Evolutionary conservation across 2,329 filamentous ascomycete species (phyloP).

Genomic region (Fusarium ambrosium): DNA sequence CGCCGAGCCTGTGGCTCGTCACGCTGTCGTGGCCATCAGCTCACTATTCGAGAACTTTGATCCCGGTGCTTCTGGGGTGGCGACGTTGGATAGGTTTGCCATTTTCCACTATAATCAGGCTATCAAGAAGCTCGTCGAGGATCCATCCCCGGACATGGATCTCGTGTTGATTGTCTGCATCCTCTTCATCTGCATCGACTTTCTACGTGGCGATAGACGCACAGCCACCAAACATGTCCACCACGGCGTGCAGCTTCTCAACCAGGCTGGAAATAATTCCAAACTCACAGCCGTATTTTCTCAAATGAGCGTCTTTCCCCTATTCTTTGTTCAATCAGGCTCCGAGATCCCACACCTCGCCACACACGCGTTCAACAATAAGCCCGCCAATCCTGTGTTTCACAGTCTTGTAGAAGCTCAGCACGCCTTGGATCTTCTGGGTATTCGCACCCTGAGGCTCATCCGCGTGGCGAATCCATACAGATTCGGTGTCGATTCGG

Average conservation of each 20-base stretch:
- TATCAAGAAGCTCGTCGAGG: conserved; percentile 51
- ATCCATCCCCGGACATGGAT: conserved; percentile 44
- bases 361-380: background rate
- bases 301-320: conserved; percentile 56
- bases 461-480: conserved; percentile 48
- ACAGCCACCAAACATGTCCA: conserved; percentile 54
- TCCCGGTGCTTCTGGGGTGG: background rate
- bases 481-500: conserved; percentile 23
- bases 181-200: conserved; percentile 60
- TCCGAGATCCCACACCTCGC: conserved; percentile 18
- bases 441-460: conserved; percentile 48
- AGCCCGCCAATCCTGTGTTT: conserved; percentile 13
- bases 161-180: conserved; percentile 56
- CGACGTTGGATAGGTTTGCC: conserved; percentile 43
- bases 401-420: conserved; percentile 45
- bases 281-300: conserved; percentile 55
- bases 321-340: conserved; percentile 51
- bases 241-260: conserved; percentile 56
- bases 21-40: conserved; percentile 57
- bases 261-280: conserved; percentile 40
- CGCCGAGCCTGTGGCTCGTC: conserved; percentile 54
- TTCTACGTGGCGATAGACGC: conserved; percentile 54
- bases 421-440: conserved; percentile 47
- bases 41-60: conserved; percentile 55
- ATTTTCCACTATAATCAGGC: conserved; percentile 59